These are phyloP conservation scores for Neoboletus magnificus DNA, from an alignment of 768 basidiomycete species.

Conservation along the genomic window DNA sequence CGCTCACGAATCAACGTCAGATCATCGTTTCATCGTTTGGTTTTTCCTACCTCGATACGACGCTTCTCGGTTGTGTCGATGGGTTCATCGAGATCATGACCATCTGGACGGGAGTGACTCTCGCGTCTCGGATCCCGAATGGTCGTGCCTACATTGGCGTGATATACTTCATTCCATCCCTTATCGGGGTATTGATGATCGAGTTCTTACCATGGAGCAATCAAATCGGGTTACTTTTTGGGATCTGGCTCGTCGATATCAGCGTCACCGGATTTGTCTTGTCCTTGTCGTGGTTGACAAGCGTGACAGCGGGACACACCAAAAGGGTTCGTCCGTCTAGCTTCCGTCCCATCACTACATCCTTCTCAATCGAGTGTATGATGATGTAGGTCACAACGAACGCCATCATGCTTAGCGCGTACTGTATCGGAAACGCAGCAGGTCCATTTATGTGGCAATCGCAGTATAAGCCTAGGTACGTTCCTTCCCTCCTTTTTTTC, in stretches of 20 bases:
- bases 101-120: conserved; percentile 60
- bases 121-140: conserved; percentile 56
- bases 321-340: conserved; percentile 53
- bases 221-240: conserved; percentile 62
- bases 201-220: conserved; percentile 63
- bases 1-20: conserved; percentile 59
- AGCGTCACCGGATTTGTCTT: conserved; percentile 60
- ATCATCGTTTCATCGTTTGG: conserved; percentile 69
- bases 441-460: conserved; percentile 80
- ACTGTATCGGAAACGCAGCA: conserved; percentile 62
- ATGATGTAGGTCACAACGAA: conserved; percentile 38
- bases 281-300: conserved; percentile 60
- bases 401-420: conserved; percentile 71
- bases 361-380: background rate
- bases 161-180: conserved; percentile 61
- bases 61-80: conserved; percentile 64
- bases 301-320: conserved; percentile 68
- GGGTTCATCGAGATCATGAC: conserved; percentile 66
- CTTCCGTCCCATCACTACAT: background rate
- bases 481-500: background rate
- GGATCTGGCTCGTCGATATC: conserved; percentile 37
- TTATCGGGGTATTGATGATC: conserved; percentile 60
- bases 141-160: conserved; percentile 60
- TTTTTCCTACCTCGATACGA: conserved; percentile 61
- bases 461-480: conserved; percentile 61